Evolutionary conservation across 106 monocot species (phyloP).

Genomic region (Posidonia australis): DNA sequence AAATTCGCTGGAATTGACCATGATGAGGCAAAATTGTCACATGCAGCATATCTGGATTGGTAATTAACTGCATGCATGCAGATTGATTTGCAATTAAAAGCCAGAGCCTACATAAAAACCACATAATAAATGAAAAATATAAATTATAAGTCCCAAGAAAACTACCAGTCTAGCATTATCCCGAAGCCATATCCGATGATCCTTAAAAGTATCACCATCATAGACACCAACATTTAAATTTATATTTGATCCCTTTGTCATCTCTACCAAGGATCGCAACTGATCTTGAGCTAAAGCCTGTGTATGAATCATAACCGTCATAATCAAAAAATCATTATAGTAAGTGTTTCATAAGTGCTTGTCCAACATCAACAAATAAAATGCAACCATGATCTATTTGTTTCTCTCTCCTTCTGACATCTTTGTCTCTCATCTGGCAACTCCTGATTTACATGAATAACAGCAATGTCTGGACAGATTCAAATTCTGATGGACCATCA

Average conservation of each 20-base stretch:
- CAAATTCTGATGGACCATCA: too few species aligned
- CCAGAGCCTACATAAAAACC: neutral
- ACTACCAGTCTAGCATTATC: slow-evolving; percentile 73
- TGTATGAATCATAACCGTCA: slow-evolving; percentile 7
- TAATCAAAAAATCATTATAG: neutral
- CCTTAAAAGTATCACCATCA: slow-evolving; percentile 82
- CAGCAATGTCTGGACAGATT: too few species aligned
- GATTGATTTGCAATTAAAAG: neutral
- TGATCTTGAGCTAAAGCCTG: slow-evolving; percentile 98
- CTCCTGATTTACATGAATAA: too few species aligned
- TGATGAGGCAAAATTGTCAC: slow-evolving; percentile 84
- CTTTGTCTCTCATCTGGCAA: too few species aligned
- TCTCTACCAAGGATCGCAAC: slow-evolving; percentile 57
- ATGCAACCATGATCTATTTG: too few species aligned
- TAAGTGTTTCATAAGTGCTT: too few species aligned
- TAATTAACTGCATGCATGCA: slow-evolving; percentile 65
- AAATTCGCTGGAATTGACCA: slow-evolving; percentile 53
- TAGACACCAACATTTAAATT: slow-evolving; percentile 51
- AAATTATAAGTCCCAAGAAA: neutral
- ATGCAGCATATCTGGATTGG: slow-evolving; percentile 97
- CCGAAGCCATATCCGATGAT: slow-evolving; percentile 49
- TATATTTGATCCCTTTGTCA: slow-evolving; percentile 33
- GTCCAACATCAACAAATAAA: too few species aligned
- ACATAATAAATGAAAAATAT: neutral
- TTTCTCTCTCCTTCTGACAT: too few species aligned